Evolutionary conservation across 2,329 filamentous ascomycete species (phyloP).

Genomic region (Trichothecium roseum): DNA sequence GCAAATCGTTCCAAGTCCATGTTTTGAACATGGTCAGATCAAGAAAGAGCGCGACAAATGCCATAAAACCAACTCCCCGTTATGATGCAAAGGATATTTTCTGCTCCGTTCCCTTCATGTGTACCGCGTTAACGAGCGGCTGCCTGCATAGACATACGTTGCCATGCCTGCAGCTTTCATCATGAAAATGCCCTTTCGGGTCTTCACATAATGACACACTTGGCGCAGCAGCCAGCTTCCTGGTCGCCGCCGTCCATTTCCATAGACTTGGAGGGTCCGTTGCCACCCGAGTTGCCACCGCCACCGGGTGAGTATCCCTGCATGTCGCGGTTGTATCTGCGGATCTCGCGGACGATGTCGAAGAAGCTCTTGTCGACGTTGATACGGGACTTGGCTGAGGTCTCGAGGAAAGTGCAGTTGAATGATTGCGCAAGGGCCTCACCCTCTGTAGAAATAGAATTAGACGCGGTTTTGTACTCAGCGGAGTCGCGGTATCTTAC

Average conservation of each 20-base stretch:
- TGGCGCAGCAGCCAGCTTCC: slow-evolving; percentile 70
- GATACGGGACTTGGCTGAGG: slow-evolving; percentile 93
- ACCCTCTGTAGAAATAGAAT: slow-evolving; percentile 59
- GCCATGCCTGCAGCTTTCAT: not conserved
- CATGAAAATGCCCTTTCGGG: not conserved
- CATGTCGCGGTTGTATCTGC: slow-evolving; percentile 98
- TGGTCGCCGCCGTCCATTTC: slow-evolving; percentile 62
- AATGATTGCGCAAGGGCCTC: slow-evolving; percentile 78
- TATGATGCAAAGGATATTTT: too few species aligned
- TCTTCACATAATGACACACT: slow-evolving; percentile 78
- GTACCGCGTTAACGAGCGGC: too few species aligned
- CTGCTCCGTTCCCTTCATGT: too few species aligned
- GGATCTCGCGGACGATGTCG: slow-evolving; percentile 95
- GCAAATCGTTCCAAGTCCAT: too few species aligned
- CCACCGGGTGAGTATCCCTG: slow-evolving; percentile 71
- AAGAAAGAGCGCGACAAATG: too few species aligned
- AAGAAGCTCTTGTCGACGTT: slow-evolving; percentile 99
- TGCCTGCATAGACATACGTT: too few species aligned
- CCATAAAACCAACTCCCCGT: too few species aligned
- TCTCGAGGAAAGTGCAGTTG: slow-evolving; percentile 98
- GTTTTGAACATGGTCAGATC: too few species aligned
- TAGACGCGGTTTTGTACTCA: not conserved
- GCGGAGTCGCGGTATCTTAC: slow-evolving; percentile 39
- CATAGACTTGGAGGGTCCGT: slow-evolving; percentile 60
- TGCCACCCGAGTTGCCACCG: slow-evolving; percentile 50